A percentile compares a stretch with the other conserved stretches of the same genome.
These are phyloP conservation scores for Colletotrichum eleusines DNA, from an alignment of 2,329 filamentous ascomycete species.

Conservation along the genomic window DNA sequence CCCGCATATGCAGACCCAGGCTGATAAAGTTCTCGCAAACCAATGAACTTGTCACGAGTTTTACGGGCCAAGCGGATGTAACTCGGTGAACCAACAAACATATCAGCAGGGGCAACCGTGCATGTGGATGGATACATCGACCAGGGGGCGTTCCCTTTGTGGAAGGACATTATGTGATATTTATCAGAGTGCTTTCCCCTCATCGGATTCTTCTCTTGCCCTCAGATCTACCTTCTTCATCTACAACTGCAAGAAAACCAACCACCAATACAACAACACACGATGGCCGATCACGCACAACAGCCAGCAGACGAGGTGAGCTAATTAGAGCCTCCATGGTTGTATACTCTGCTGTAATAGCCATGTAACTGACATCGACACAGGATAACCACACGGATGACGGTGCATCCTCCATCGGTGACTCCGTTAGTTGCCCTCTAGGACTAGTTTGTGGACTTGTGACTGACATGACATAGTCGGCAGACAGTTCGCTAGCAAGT, in stretches of 20 bases:
- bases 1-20: neutral
- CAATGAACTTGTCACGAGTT: neutral
- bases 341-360: rapidly evolving
- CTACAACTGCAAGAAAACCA: no score
- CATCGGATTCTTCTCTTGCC: neutral
- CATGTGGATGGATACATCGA: neutral
- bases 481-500: neutral
- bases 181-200: slow-evolving; percentile 4
- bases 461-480: neutral
- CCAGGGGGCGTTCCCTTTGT: neutral
- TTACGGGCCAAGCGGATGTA: neutral
- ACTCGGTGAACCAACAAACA: neutral
- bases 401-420: slow-evolving; percentile 5
- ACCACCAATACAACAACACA: no score
- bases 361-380: neutral
- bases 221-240: neutral
- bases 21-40: neutral
- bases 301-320: neutral
- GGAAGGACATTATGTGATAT: slow-evolving; percentile 1
- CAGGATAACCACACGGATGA: slow-evolving; percentile 5
- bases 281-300: slow-evolving; percentile 9
- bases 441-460: neutral
- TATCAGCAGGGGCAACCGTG: neutral
- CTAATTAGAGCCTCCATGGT: neutral
- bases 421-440: neutral